Conservation (phyloP, 2,329 filamentous ascomycete species). For the Colletotrichum zoysiae region DNA sequence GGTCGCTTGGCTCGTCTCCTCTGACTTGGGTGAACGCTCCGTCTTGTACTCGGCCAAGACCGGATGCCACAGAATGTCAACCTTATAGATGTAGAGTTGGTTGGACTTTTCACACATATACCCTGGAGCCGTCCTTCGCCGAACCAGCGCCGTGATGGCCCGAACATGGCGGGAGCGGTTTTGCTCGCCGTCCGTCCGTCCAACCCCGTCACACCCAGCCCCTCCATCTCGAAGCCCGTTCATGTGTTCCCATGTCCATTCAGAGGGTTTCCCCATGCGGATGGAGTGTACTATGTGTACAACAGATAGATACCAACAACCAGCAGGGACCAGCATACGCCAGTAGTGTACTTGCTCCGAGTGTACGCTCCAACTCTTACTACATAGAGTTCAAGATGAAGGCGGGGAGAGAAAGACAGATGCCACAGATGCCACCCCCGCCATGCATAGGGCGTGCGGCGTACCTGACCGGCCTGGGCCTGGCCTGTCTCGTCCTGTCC, state of each 20-base stretch:
- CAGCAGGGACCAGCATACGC: neutral
- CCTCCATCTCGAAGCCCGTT: neutral
- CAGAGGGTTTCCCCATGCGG: neutral
- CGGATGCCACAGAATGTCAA: neutral
- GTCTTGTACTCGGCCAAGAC: neutral
- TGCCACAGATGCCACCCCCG: neutral
- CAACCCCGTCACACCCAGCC: constrained; percentile 9
- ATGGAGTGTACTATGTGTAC: neutral
- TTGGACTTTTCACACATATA: neutral
- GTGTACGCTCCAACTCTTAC: neutral
- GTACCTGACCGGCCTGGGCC: constrained; percentile 9
- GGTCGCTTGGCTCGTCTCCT: neutral
- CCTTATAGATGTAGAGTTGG: neutral
- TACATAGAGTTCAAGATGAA: neutral
- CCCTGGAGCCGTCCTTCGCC: constrained; percentile 14
- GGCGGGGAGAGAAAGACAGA: neutral
- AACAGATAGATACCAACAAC: neutral
- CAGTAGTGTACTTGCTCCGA: neutral
- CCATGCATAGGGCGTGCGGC: neutral
- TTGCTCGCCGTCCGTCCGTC: constrained; percentile 2
- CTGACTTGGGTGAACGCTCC: constrained; percentile 13
- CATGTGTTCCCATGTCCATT: neutral
- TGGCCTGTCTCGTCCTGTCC: neutral
- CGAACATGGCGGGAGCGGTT: constrained; percentile 27
- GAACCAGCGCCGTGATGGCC: constrained; percentile 29